Evolutionary conservation across 768 basidiomycete genomes (phyloP), one percentile per base, ranked within the genome.

Genomic region (Mycena amicta): DNA sequence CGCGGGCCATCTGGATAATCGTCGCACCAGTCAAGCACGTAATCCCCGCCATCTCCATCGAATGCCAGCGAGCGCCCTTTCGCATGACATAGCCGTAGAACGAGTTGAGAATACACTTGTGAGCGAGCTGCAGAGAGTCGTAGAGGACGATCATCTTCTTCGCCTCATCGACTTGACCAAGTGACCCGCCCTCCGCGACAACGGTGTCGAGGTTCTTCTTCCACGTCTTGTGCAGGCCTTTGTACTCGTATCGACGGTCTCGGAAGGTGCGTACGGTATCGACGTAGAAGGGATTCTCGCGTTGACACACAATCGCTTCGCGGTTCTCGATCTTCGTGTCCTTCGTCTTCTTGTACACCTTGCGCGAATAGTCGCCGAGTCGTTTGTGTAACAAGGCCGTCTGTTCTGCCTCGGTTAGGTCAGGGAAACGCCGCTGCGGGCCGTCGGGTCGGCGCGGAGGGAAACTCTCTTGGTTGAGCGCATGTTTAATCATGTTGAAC

Each of bases 21-120:
- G 86, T 92, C 20, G 97, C 95, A 39, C 97, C 97, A 0, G 97
- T 98, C 52, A 98, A 78, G 75, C 97, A 99, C 12, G 97, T 98
- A 61, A 99, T 98, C 5, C 97, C 97, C 1, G 97, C 97, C 97
- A 99, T 99, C 78, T 99, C 97, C 97, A 99, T 98, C 27, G 96
- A 98, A 72, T 98, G 95, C 97, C 97, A 99, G 28, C 97, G 81
- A 18, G 97, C 97, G 52, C 97, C 97, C 71, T 99, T 98, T 39
- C 97, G 87, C 97, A 98, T 98, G 71, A 99, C 96, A 67, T 99
- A 99, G 31, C 97, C 97, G 70, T 99, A 99, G 81, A 99, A 99
- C 3, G 97, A 98, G 79, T 99, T 99, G 64, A 99, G 85, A 70
- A 99, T 99, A 70, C 95, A 98, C 77, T 99, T 99, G 83, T 99